phyloP scores from a whole-genome alignment of 2,329 filamentous ascomycete genomes.

The Paraconiothyrium sp. region DNA sequence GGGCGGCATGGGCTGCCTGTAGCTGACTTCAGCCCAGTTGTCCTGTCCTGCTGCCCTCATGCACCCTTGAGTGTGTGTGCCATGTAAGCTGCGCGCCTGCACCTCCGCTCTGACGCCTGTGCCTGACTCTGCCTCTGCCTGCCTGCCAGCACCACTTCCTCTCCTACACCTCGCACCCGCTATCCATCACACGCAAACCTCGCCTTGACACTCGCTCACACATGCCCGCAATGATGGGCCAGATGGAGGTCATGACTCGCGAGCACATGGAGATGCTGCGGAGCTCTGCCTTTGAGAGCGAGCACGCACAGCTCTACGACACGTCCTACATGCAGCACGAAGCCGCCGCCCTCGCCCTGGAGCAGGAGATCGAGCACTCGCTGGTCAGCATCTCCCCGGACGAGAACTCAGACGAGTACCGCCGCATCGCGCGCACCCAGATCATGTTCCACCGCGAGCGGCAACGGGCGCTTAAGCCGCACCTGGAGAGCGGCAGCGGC shows the following conservation, averaged over 20 bases:
- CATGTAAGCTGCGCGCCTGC: slow-evolving; percentile 29
- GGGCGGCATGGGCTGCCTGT: slow-evolving; percentile 4
- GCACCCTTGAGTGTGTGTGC: slow-evolving; percentile 14
- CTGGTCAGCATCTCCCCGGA: slow-evolving; percentile 47
- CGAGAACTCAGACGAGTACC: slow-evolving; percentile 48
- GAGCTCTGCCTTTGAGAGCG: slow-evolving; percentile 49
- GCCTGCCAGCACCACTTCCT: slow-evolving; percentile 12
- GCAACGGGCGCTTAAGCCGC: slow-evolving; percentile 45
- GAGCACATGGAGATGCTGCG: slow-evolving; percentile 46
- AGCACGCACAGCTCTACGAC: slow-evolving; percentile 51
- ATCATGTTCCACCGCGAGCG: slow-evolving; percentile 48
- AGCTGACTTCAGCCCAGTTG: slow-evolving; percentile 17
- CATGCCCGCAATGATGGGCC: slow-evolving; percentile 35
- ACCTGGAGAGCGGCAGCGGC: slow-evolving; percentile 49
- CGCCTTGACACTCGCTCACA: slow-evolving; percentile 3
- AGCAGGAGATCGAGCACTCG: slow-evolving; percentile 44
- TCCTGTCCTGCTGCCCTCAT: slow-evolving; percentile 10
- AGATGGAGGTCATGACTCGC: slow-evolving; percentile 33
- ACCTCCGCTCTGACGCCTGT: slow-evolving; percentile 20
- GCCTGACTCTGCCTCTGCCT: slow-evolving; percentile 1
- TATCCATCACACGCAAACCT: background rate
- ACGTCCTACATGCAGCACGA: slow-evolving; percentile 48
- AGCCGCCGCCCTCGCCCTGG: slow-evolving; percentile 44
- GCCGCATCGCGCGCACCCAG: slow-evolving; percentile 45
- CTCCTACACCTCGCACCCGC: slow-evolving; percentile 7